Base-by-base conservation (phyloP, 2,329 filamentous ascomycete species). In the Tetracladium maxilliforme region DNA sequence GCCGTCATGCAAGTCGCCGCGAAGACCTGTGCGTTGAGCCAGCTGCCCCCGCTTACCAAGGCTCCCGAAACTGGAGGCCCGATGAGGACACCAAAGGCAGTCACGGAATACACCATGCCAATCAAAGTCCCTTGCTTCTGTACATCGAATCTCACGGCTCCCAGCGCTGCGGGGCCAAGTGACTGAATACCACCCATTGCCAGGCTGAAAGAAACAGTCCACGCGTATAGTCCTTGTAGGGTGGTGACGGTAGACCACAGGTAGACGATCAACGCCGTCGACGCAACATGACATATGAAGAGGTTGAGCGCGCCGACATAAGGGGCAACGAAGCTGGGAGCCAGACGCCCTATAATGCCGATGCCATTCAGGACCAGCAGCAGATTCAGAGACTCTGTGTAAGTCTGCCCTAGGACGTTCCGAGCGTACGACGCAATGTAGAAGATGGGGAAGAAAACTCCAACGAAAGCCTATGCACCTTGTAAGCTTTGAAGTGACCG, bases 41-140 rank as follows among this genome's bases (percentile, higher is more conserved):
- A 69, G 6, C 44, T 36, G 1, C 61, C 62, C 8, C 46, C 33
- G 14, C 59, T 41, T 13, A 70, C 51, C 33, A 70, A 40, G 4
- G 56, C 58, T 4, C 64, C 65, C 3, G 56, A 61, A 30, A 69
- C 62, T 1, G 65, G 62, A 5, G 64, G 56, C 1, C 66, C 65
- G 4, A 58, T 64, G 25, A 70, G 40, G 4, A 54, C 56, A 1
- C 63, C 60, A 25, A 70, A 52, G n/a, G 22, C 12, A 14, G 24
- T 16, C 27, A 39, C 25, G 13, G 27, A 56, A 24, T 70, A 57
- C 5, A 60, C 52, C 58, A 68, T 64, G 2, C 65, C 64, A 44
- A 67, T 62, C n/a, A 64, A 47, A n/a, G 62, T 56, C 0, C 65
- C 65, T 5, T 50, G 48, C 41, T 64, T 67, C 31, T 70, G 60